Percentiles rank a stretch among this genome's conserved stretches.
These are phyloP conservation scores for Noccaea bulbosa DNA, from an alignment of 345 rosid species.

Conservation along the genomic window DNA sequence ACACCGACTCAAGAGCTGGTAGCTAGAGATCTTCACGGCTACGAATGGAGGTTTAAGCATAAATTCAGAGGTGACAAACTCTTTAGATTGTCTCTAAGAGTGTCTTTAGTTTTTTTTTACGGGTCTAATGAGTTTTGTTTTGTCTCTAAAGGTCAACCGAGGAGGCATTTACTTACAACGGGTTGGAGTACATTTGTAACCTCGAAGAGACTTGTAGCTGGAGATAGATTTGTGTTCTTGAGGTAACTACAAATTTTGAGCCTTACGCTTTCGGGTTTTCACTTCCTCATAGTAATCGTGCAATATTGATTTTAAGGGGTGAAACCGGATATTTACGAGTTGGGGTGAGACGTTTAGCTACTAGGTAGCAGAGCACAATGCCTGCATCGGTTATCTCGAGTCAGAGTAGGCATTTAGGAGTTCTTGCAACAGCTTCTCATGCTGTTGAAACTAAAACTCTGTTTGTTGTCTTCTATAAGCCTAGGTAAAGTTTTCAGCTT, in stretches of 20 bases:
- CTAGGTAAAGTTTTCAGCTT: conserved; percentile 53
- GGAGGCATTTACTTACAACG: conserved; percentile 78
- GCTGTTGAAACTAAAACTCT: conserved; percentile 58
- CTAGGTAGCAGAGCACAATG: conserved; percentile 53
- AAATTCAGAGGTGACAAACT: conserved; percentile 64
- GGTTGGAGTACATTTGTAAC: conserved; percentile 87
- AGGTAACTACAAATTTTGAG: conserved; percentile 48
- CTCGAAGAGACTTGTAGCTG: conserved; percentile 68
- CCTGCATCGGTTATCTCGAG: conserved; percentile 74
- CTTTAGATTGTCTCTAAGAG: background rate
- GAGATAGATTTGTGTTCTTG: conserved; percentile 77
- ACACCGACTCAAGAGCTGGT: conserved; percentile 72
- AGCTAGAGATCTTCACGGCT: conserved; percentile 76
- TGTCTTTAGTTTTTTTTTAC: background rate
- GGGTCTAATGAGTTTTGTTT: background rate
- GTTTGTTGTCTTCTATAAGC: conserved; percentile 76
- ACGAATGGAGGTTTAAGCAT: conserved; percentile 82
- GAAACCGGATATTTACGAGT: conserved; percentile 62
- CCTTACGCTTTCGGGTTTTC: background rate
- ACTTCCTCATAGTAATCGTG: conserved; percentile 9
- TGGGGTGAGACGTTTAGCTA: conserved; percentile 62
- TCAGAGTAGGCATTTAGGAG: conserved; percentile 87
- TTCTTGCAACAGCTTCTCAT: conserved; percentile 84
- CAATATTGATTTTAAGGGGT: conserved; percentile 46
- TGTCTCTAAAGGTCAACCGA: conserved; percentile 60